These are phyloP conservation scores for Maudiozyma bulderi DNA, from an alignment of 805 yeast species.

Conservation along the genomic window DNA sequence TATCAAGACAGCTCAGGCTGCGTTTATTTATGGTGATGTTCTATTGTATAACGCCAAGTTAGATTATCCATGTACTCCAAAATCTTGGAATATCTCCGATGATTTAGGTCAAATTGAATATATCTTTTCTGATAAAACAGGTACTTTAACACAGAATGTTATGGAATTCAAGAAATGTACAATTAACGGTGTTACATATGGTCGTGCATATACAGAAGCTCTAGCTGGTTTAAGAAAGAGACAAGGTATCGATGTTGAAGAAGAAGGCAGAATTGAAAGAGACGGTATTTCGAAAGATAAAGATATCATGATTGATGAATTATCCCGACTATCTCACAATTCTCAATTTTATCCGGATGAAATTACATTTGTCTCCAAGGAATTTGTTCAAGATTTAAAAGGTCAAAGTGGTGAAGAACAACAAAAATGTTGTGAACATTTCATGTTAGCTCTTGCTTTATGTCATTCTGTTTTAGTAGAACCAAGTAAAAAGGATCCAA, in stretches of 20 bases:
- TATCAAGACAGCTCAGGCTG: conserved; percentile 74
- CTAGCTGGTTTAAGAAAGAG: conserved; percentile 69
- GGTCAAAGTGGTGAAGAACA: conserved; percentile 40
- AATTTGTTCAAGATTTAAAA: conserved; percentile 51
- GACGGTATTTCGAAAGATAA: conserved; percentile 49
- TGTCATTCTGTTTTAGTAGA: conserved; percentile 76
- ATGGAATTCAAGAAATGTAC: conserved; percentile 83
- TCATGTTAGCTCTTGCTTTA: conserved; percentile 64
- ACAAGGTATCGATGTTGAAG: conserved; percentile 65
- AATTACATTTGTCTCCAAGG: conserved; percentile 59
- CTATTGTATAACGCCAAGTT: conserved; percentile 57
- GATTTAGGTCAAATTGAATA: conserved; percentile 82
- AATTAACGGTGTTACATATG: conserved; percentile 62
- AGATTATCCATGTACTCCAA: conserved; percentile 77
- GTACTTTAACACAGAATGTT: conserved; percentile 73
- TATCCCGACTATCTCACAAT: conserved; percentile 32
- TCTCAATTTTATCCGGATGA: conserved; percentile 44
- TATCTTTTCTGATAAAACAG: conserved; percentile 77
- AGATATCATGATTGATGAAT: conserved; percentile 44
- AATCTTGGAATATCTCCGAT: conserved; percentile 78
- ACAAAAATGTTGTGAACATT: conserved; percentile 54
- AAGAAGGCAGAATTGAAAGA: conserved; percentile 44
- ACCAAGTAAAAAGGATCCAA: conserved; percentile 50
- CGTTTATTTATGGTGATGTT: conserved; percentile 67
- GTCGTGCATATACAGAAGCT: conserved; percentile 78